A percentile compares a stretch with the other conserved stretches of the same genome.
These are phyloP conservation scores for Globisporangium uncinulatum DNA, from an alignment of 352 stramenopile genomes.

Conservation along the genomic window DNA sequence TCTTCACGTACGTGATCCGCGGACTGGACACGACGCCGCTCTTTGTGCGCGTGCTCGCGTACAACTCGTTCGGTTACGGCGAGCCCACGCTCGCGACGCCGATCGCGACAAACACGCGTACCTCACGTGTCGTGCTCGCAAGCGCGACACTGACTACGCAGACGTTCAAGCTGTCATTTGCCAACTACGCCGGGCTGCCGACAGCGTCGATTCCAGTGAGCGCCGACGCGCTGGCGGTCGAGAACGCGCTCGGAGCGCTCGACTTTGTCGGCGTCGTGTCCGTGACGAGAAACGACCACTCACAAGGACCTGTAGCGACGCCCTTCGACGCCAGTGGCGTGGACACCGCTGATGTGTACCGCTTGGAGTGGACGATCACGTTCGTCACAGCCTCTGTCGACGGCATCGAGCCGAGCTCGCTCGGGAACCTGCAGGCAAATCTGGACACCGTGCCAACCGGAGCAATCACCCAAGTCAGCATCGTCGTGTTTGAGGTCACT, in stretches of 20 bases:
- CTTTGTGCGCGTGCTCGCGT: slow-evolving; percentile 78
- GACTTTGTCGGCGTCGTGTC: slow-evolving; percentile 44
- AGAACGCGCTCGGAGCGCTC: slow-evolving; percentile 48
- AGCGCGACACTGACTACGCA: slow-evolving; percentile 28
- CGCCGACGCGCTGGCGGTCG: slow-evolving; percentile 41
- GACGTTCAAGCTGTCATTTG: slow-evolving; percentile 53
- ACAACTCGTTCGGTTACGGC: slow-evolving; percentile 76
- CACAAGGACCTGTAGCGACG: slow-evolving; percentile 23
- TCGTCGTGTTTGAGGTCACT: slow-evolving; percentile 29
- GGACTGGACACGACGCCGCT: slow-evolving; percentile 51
- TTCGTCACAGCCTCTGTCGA: slow-evolving; percentile 52
- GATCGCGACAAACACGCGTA: slow-evolving; percentile 40
- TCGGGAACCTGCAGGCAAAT: slow-evolving; percentile 31
- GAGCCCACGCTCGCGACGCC: slow-evolving; percentile 34
- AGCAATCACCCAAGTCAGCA: slow-evolving; percentile 12
- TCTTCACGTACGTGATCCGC: slow-evolving; percentile 34
- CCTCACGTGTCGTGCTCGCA: slow-evolving; percentile 39
- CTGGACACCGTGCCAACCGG: slow-evolving; percentile 18
- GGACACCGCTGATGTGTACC: slow-evolving; percentile 31
- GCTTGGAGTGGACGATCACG: slow-evolving; percentile 74
- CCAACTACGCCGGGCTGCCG: slow-evolving; percentile 30
- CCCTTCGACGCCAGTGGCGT: slow-evolving; percentile 47
- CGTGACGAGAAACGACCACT: slow-evolving; percentile 60
- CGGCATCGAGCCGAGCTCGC: slow-evolving; percentile 37
- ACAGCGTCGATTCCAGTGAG: slow-evolving; percentile 43